Conservation (phyloP, 352 stramenopile genomes). For the Salisapilia sapeloensis region DNA sequence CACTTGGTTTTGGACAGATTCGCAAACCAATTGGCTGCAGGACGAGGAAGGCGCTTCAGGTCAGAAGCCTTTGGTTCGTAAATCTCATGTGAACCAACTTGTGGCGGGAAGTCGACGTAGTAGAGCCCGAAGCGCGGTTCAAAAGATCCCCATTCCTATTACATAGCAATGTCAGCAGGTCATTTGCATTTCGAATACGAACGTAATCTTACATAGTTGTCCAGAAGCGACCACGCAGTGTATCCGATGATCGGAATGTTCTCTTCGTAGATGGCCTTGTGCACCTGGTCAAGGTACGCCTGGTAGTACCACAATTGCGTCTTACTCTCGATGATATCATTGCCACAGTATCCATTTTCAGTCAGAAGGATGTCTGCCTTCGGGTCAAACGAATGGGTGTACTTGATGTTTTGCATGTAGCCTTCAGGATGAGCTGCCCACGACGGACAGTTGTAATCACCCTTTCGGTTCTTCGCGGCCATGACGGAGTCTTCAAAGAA, state of each 20-base stretch:
- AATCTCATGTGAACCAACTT: too few species aligned
- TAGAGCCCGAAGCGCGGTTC: conserved; percentile 7
- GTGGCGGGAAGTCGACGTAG: conserved; percentile 5
- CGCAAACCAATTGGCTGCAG: too few species aligned
- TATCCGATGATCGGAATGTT: conserved; percentile 31
- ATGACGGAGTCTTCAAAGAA: conserved; percentile 22
- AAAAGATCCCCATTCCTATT: conserved; percentile 43
- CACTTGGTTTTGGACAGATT: too few species aligned
- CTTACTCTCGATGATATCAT: conserved; percentile 3
- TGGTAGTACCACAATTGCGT: conserved; percentile 8
- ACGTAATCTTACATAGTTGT: too few species aligned
- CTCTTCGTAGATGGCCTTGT: conserved; percentile 1
- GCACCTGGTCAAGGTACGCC: conserved; percentile 5
- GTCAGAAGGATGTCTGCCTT: conserved; percentile 4
- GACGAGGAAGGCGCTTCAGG: too few species aligned
- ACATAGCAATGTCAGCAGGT: too few species aligned
- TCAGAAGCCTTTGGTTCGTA: too few species aligned
- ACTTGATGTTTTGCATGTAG: conserved; percentile 2
- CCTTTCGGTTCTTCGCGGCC: conserved; percentile 2
- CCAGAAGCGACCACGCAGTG: conserved; percentile 74
- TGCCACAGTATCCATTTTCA: conserved; percentile 6
- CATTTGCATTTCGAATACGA: too few species aligned
- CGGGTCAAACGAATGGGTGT: conserved; percentile 3
- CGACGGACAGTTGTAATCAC: conserved; percentile 2
- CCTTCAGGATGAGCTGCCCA: conserved; percentile 4